Evolutionary conservation across 306 rosid genomes (phyloP).

Genomic region (Prunus mume): DNA sequence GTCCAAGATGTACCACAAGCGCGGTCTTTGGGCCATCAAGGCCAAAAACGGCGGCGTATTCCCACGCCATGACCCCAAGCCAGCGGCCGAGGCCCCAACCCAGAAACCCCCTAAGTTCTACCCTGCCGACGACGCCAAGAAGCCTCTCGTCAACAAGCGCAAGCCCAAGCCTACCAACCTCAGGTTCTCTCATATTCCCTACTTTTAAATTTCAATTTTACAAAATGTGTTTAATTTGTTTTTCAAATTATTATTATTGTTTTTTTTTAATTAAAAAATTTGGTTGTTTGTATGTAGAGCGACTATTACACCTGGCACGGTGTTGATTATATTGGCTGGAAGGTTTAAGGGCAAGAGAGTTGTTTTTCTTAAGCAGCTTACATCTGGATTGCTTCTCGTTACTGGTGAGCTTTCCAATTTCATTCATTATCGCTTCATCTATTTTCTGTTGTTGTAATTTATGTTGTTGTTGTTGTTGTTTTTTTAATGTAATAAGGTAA

Average conservation of each 20-base stretch:
- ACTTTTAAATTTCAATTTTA: not conserved
- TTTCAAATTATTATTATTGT: not conserved
- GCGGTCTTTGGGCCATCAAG: slow-evolving; percentile 43
- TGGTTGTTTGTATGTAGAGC: slow-evolving; percentile 12
- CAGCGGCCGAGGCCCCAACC: slow-evolving; percentile 5
- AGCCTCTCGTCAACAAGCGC: slow-evolving; percentile 31
- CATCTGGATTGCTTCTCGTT: slow-evolving; percentile 34
- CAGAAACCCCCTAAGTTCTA: slow-evolving; percentile 35
- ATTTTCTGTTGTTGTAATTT: too few relatives aligned
- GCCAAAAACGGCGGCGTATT: slow-evolving; percentile 33
- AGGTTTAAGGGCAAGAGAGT: slow-evolving; percentile 41
- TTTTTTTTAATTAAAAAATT: not conserved
- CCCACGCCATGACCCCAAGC: slow-evolving; percentile 33
- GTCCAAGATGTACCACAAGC: slow-evolving; percentile 39
- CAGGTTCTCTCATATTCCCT: slow-evolving; percentile 5
- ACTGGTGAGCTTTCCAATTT: slow-evolving; percentile 15
- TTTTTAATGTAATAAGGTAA: too few relatives aligned
- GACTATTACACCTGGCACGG: slow-evolving; percentile 34
- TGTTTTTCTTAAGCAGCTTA: slow-evolving; percentile 33
- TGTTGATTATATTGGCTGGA: slow-evolving; percentile 38
- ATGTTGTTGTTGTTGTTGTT: not conserved
- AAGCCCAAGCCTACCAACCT: slow-evolving; percentile 34
- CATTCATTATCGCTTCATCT: not conserved
- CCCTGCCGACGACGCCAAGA: slow-evolving; percentile 38
- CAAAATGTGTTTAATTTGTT: not conserved